These are phyloP conservation scores for Paraleonurus japonicus DNA, from an alignment of 257 asterid genomes.

Conservation along the genomic window DNA sequence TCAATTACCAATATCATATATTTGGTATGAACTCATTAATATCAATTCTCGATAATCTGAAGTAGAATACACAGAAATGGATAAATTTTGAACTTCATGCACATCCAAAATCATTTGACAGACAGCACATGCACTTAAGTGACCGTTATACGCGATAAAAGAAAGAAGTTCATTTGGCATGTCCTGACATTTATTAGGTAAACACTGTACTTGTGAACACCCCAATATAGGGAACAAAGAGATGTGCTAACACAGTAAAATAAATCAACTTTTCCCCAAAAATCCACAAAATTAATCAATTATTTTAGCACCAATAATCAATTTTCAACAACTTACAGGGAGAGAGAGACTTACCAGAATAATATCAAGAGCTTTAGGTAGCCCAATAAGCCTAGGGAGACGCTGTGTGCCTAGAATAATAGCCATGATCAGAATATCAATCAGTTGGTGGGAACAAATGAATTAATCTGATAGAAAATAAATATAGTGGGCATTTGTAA, in stretches of 20 bases:
- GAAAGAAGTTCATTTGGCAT: background rate
- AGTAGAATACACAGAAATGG: background rate
- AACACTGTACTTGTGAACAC: background rate
- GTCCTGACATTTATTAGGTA: background rate
- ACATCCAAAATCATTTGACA: constrained; percentile 10
- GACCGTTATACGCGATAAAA: background rate
- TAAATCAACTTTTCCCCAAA: background rate
- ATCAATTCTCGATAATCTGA: background rate
- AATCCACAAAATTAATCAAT: constrained; percentile 6
- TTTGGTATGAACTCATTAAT: background rate
- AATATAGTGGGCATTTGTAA: constrained; percentile 11
- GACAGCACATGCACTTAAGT: background rate
- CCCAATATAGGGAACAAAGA: background rate
- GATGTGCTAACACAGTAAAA: background rate
- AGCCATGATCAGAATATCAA: constrained; percentile 20
- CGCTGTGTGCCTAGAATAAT: constrained; percentile 80
- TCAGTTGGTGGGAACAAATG: constrained; percentile 19
- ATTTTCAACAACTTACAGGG: background rate
- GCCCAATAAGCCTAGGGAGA: constrained; percentile 93
- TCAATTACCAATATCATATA: background rate
- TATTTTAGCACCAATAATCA: background rate
- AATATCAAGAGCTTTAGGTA: constrained; percentile 78
- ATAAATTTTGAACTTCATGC: background rate
- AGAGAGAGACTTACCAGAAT: constrained; percentile 70
- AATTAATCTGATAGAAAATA: constrained; percentile 11